These are phyloP conservation scores for Ophiostoma fasciatum DNA, from an alignment of 2,329 filamentous ascomycete species.

Conservation along the genomic window DNA sequence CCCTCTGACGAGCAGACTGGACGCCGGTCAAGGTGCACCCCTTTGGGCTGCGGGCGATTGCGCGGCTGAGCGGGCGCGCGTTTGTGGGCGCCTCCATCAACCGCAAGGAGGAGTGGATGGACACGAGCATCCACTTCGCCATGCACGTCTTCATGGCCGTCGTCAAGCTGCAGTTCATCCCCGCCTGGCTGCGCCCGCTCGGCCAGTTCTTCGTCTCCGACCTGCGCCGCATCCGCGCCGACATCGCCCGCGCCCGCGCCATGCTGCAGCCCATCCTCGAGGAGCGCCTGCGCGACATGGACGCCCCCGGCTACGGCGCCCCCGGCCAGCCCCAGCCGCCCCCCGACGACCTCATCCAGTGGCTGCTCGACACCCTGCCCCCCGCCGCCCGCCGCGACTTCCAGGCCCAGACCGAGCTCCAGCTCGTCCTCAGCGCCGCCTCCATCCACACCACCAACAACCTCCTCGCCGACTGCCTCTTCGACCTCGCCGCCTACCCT, in stretches of 20 bases:
- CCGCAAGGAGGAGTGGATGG: slow-evolving; percentile 38
- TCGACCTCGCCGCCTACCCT: slow-evolving; percentile 32
- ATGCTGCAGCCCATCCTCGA: slow-evolving; percentile 32
- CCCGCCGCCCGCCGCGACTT: slow-evolving; percentile 23
- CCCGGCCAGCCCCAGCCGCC: too few species aligned
- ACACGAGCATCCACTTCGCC: slow-evolving; percentile 34
- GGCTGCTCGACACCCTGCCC: slow-evolving; percentile 27
- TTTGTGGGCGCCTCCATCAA: slow-evolving; percentile 37
- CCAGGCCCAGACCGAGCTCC: slow-evolving; percentile 25
- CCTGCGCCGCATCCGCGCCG: slow-evolving; percentile 27
- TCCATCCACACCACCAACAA: slow-evolving; percentile 31
- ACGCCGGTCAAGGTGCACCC: slow-evolving; percentile 36
- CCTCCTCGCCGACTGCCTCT: slow-evolving; percentile 32
- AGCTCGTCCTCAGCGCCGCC: slow-evolving; percentile 29
- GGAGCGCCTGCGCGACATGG: slow-evolving; percentile 27
- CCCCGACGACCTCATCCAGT: slow-evolving; percentile 28
- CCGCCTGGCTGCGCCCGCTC: slow-evolving; percentile 31
- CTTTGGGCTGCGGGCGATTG: slow-evolving; percentile 34
- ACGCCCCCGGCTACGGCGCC: slow-evolving; percentile 21
- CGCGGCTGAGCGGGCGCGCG: slow-evolving; percentile 36
- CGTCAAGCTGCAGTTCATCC: slow-evolving; percentile 36
- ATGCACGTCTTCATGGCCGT: slow-evolving; percentile 32
- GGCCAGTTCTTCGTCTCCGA: slow-evolving; percentile 32
- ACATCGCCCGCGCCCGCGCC: slow-evolving; percentile 26
- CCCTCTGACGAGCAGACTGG: too few species aligned